Conservation (phyloP, 225 moss, liverwort and hornwort species). For the Takakia lepidozioides region DNA sequence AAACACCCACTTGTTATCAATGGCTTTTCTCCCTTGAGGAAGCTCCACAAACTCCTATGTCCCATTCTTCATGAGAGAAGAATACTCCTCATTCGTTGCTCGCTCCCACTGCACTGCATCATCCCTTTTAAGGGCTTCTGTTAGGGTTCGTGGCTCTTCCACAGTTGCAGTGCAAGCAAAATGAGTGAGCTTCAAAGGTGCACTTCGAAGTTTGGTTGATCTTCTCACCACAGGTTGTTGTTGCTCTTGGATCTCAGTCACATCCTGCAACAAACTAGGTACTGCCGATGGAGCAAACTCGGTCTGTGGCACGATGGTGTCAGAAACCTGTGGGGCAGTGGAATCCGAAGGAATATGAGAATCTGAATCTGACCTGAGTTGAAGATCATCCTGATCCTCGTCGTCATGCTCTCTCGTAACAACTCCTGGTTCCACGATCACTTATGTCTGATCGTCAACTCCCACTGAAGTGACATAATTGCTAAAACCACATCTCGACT, state of each 20-base stretch:
- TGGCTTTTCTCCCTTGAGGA: conserved; percentile 1
- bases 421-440: too few relatives aligned
- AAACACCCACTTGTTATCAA: conserved; percentile 3
- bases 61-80: background rate
- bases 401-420: background rate
- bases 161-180: conserved; percentile 1
- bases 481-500: background rate
- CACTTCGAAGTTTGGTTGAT: background rate
- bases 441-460: too few relatives aligned
- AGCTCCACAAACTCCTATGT: conserved; percentile 2
- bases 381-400: background rate
- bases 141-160: background rate
- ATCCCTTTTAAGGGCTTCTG: background rate
- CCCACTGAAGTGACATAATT: background rate
- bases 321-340: too few relatives aligned
- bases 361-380: background rate
- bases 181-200: background rate
- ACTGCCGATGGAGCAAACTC: too few relatives aligned
- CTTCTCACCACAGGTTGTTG: background rate
- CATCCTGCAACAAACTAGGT: too few relatives aligned
- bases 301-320: too few relatives aligned
- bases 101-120: background rate
- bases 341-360: too few relatives aligned
- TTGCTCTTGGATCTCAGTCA: too few relatives aligned
- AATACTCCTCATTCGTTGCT: background rate